Percentiles rank a stretch among this genome's conserved stretches.
These are phyloP conservation scores for Microsporum canis DNA, from an alignment of 2,329 filamentous ascomycete species.

Conservation along the genomic window DNA sequence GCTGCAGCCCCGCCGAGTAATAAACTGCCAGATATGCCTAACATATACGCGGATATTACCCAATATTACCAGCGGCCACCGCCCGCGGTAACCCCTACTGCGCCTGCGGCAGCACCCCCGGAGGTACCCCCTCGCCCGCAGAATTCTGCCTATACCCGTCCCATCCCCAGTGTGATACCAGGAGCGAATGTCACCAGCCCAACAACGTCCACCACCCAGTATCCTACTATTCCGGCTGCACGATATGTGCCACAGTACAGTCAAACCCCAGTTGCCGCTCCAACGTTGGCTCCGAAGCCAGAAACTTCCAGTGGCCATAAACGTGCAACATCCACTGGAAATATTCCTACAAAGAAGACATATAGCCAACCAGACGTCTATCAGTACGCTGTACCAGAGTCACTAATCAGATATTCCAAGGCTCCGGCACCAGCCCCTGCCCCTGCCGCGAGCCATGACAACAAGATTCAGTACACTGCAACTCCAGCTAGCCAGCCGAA, in stretches of 20 bases:
- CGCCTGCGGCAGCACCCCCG: neutral
- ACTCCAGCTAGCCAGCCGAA: constrained; percentile 17
- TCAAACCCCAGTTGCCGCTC: constrained; percentile 5
- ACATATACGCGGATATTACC: neutral
- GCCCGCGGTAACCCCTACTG: constrained; percentile 18
- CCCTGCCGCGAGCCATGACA: neutral
- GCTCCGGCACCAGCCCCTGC: constrained; percentile 15
- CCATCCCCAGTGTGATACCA: constrained; percentile 15
- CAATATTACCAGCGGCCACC: constrained; percentile 16
- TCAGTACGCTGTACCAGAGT: constrained; percentile 32
- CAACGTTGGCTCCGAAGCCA: constrained; percentile 16
- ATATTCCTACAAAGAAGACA: constrained; percentile 12
- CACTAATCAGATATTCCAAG: constrained; percentile 28
- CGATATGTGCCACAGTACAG: constrained; percentile 22
- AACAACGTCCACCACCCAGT: constrained; percentile 4
- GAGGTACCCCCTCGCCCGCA: constrained; percentile 6
- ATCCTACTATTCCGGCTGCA: constrained; percentile 20
- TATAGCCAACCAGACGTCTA: constrained; percentile 26
- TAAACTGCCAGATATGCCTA: neutral
- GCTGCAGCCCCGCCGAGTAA: neutral
- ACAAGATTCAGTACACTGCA: constrained; percentile 16
- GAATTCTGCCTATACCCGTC: constrained; percentile 17
- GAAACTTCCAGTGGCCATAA: constrained; percentile 21
- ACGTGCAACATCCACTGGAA: constrained; percentile 22
- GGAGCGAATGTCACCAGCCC: neutral